phyloP scores from a whole-genome alignment of 208 protist genomes.

The Wallacemonas sp. region DNA sequence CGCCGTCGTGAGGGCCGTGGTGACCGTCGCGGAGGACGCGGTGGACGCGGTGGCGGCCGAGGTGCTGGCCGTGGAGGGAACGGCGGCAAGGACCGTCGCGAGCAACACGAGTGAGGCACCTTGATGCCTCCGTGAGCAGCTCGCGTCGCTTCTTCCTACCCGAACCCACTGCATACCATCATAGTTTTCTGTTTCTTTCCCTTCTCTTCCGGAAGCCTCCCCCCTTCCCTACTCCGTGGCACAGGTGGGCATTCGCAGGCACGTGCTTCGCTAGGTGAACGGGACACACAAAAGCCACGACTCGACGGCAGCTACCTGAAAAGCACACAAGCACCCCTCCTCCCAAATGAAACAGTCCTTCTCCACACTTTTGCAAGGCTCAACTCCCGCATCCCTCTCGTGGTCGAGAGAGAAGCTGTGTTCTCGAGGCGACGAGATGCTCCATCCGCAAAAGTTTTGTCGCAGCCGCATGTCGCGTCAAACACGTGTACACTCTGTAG shows the following conservation, averaged over 20 bases:
- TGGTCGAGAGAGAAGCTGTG: neutral
- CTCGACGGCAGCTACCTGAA: too few relatives aligned
- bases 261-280: too few relatives aligned
- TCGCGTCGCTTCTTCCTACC: neutral
- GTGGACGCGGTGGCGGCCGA: slow-evolving; percentile 36
- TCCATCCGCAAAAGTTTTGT: neutral
- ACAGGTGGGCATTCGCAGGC: too few relatives aligned
- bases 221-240: neutral
- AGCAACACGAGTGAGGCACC: slow-evolving; percentile 19
- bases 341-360: neutral
- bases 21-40: slow-evolving; percentile 28
- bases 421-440: neutral
- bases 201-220: neutral
- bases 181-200: slow-evolving; percentile 3
- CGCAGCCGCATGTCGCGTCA: neutral
- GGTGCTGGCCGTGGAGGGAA: slow-evolving; percentile 28
- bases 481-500: too few relatives aligned
- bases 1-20: slow-evolving; percentile 20
- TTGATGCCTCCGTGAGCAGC: neutral
- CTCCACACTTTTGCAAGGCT: slow-evolving; percentile 2
- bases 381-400: neutral
- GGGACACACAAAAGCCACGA: too few relatives aligned
- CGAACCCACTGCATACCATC: too few relatives aligned
- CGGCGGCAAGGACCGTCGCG: slow-evolving; percentile 32
- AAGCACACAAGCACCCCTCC: too few relatives aligned